Evolutionary conservation across 2,329 filamentous ascomycete species (phyloP), one percentile per base, ranked within the genome.

Genomic region (Penicillium sp.): DNA sequence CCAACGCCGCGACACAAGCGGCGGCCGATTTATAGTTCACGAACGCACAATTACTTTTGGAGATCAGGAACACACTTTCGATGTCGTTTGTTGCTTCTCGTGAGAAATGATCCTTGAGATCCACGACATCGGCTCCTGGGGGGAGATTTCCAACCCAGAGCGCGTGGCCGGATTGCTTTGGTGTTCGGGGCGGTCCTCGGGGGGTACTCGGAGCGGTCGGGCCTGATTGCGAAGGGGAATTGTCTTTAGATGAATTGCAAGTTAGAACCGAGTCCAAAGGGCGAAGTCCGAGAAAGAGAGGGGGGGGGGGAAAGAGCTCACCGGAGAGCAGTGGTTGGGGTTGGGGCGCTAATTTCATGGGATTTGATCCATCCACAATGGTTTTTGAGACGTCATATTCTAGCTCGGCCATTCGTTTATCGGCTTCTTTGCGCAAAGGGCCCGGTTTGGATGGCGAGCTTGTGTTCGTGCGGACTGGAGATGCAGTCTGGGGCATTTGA

Each of bases 71-170:
- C 0, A 97, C 79, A 46, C 92, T 96, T 71, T 96, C 90, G 23
- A 97, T 85, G 1, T 92, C 84, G 41, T 81, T 84, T 0, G 82
- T 83, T 0, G 91, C 87, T 63, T 92, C 88, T 61, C 85, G 86
- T 60, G 90, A 95, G 57, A 97, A 94, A 71, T 97, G 90, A 58
- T 94, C 86, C 51, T 97, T 96, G n/a, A 97, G 78, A 57, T 84
- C 89, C 75, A 91, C 87, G 13, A 97, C 81, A 40, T 87, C 87
- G 0, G 92, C 89, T 48, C 91, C 89, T 0, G 91, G 89, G 4
- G 93, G 92, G 0, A 97, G 80, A 70, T 97, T 97, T 40, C 94
- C 94, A 29, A 97, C 91, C 93, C 94, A 97, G 21, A 97, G 86
- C 0, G 93, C 93, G 71, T 96, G 90, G 1, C 92, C 93, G 79